A percentile compares a stretch with the other conserved stretches of the same genome.
phyloP scores from a whole-genome alignment of 139 green algal genomes.

The Micromonas pusilla region DNA sequence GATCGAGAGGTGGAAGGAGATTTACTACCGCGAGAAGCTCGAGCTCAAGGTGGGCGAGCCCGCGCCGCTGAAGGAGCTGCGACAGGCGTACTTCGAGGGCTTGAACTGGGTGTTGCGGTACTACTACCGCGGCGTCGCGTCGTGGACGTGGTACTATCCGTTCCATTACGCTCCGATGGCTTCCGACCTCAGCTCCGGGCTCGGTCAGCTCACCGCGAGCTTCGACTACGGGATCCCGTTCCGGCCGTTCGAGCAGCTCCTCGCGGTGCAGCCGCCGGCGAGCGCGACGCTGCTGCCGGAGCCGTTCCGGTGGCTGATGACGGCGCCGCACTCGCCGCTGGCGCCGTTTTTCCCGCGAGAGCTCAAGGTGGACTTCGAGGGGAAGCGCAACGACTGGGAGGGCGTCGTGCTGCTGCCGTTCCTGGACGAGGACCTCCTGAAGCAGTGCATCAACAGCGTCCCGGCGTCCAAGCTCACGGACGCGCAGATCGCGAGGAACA shows the following conservation, averaged over 20 bases:
- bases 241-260: conserved; percentile 80
- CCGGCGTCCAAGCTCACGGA: conserved; percentile 39
- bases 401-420: conserved; percentile 41
- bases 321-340: conserved; percentile 64
- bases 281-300: conserved; percentile 62
- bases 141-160: conserved; percentile 92
- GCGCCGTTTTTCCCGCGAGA: conserved; percentile 76
- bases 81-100: conserved; percentile 61
- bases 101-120: conserved; percentile 91
- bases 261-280: conserved; percentile 74
- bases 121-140: conserved; percentile 85
- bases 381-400: conserved; percentile 88
- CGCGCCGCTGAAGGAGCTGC: not conserved
- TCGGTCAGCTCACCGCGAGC: conserved; percentile 24
- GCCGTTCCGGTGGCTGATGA: conserved; percentile 70
- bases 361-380: conserved; percentile 80
- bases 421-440: conserved; percentile 54
- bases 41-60: conserved; percentile 12
- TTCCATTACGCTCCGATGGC: conserved; percentile 86
- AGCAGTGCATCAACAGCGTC: conserved; percentile 32
- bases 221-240: conserved; percentile 76
- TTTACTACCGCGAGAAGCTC: conserved; percentile 84
- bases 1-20: conserved; percentile 63
- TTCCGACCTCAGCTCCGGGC: conserved; percentile 45
- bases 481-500: conserved; percentile 65